Percentiles rank a stretch among this genome's conserved stretches.
Conservation (phyloP, 345 rosid species). For the Euclidium syriacum region DNA sequence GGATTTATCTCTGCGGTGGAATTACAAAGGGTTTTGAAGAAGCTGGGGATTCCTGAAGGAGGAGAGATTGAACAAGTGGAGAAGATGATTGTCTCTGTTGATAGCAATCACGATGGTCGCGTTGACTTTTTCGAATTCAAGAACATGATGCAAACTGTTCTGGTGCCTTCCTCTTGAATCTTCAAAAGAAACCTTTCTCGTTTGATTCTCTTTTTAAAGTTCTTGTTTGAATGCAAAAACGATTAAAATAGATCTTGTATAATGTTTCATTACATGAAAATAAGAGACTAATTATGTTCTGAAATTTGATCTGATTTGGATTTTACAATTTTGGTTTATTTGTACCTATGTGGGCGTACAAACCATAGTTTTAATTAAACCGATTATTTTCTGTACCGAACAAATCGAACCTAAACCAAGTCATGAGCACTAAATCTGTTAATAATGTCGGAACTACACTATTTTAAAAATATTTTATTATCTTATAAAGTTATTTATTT, state of each 20-base stretch:
- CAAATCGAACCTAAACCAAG: no score
- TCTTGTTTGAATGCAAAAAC: constrained; percentile 4
- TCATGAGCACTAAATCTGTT: no score
- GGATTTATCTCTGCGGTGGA: constrained; percentile 80
- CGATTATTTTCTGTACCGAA: no score
- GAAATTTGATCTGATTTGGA: no score
- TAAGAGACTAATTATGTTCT: neutral
- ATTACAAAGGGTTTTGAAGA: constrained; percentile 63
- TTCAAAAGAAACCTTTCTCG: neutral
- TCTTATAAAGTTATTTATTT: no score
- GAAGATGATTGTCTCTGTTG: constrained; percentile 84
- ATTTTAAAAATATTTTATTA: no score
- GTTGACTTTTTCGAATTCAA: constrained; percentile 89
- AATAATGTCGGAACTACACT: no score
- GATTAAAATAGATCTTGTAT: neutral
- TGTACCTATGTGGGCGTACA: no score
- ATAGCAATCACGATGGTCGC: constrained; percentile 69
- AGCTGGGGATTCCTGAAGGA: constrained; percentile 67
- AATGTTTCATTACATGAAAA: constrained; percentile 2
- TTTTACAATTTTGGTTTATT: no score
- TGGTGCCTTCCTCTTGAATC: constrained; percentile 38
- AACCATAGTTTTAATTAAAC: no score
- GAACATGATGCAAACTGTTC: constrained; percentile 74
- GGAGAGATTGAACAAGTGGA: constrained; percentile 58
- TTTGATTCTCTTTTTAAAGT: neutral